A percentile compares a stretch with the other conserved stretches of the same genome.
Evolutionary conservation across 495 filamentous ascomycete species (phyloP).

Genomic region (Podospora appendiculata): DNA sequence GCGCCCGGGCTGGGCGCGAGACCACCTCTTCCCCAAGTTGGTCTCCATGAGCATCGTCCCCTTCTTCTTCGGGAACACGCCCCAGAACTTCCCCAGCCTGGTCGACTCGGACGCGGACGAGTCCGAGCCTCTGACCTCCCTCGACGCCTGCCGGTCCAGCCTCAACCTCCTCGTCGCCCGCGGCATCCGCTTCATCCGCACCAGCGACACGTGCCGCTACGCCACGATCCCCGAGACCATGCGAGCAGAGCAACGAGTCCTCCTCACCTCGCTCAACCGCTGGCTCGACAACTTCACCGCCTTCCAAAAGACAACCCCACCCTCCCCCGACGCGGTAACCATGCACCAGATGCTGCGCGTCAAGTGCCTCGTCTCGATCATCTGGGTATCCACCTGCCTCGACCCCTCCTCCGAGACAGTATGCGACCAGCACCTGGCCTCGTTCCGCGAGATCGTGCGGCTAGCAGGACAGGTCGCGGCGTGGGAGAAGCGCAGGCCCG

Average conservation of each 20-base stretch:
- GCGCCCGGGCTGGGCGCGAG: slow-evolving; percentile 17
- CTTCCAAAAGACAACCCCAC: slow-evolving; percentile 5
- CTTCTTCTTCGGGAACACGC: slow-evolving; percentile 24
- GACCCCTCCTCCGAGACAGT: slow-evolving; percentile 16
- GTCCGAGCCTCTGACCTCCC: slow-evolving; percentile 1
- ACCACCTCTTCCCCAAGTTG: slow-evolving; percentile 26
- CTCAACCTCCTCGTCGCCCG: slow-evolving; percentile 22
- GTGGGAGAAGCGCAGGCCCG: background rate
- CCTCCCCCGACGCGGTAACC: background rate
- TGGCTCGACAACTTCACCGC: slow-evolving; percentile 19
- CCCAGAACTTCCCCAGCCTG: slow-evolving; percentile 17
- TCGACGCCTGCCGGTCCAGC: slow-evolving; percentile 14
- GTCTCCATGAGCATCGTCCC: slow-evolving; percentile 25
- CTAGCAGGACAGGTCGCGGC: slow-evolving; percentile 3
- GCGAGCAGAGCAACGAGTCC: background rate
- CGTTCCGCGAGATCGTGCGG: slow-evolving; percentile 16
- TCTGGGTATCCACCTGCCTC: slow-evolving; percentile 18
- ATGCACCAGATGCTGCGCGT: slow-evolving; percentile 8
- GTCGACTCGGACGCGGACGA: background rate
- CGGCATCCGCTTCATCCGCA: slow-evolving; percentile 17
- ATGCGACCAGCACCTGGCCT: slow-evolving; percentile 15
- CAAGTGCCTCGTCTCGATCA: slow-evolving; percentile 11
- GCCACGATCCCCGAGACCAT: background rate
- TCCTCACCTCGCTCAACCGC: slow-evolving; percentile 4
- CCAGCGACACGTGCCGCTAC: slow-evolving; percentile 15